Evolutionary conservation across 352 stramenopile genomes (phyloP).

Genomic region (Aphanomyces astaci): DNA sequence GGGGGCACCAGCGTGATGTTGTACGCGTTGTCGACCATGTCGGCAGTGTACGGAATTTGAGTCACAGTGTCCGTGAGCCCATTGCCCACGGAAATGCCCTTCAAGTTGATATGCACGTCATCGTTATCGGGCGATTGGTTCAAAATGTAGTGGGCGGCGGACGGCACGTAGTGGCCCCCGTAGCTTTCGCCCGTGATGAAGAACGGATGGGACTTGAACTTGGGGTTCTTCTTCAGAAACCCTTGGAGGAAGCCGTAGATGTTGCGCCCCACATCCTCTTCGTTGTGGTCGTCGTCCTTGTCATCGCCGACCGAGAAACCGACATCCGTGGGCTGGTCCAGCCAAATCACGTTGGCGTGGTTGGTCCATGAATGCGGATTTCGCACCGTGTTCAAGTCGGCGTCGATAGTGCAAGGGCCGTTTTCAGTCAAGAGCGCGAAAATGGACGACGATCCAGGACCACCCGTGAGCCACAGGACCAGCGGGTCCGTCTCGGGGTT

Average conservation of each 20-base stretch:
- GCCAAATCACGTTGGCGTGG: slow-evolving; percentile 57
- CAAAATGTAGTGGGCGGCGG: slow-evolving; percentile 47
- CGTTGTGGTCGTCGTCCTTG: slow-evolving; percentile 39
- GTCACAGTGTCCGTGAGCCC: slow-evolving; percentile 57
- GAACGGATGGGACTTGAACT: slow-evolving; percentile 40
- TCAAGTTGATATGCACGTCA: slow-evolving; percentile 48
- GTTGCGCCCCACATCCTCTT: slow-evolving; percentile 49
- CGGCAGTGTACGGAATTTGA: slow-evolving; percentile 43
- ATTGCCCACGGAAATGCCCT: slow-evolving; percentile 76
- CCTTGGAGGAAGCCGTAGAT: slow-evolving; percentile 61
- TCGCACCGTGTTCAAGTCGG: slow-evolving; percentile 31
- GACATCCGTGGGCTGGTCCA: slow-evolving; percentile 54
- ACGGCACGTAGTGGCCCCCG: slow-evolving; percentile 56
- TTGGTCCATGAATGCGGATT: slow-evolving; percentile 60
- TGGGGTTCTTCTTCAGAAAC: slow-evolving; percentile 46
- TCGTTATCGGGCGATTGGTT: slow-evolving; percentile 24
- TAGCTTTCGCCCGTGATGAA: slow-evolving; percentile 71
- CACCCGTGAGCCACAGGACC: slow-evolving; percentile 57
- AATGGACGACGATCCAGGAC: slow-evolving; percentile 50
- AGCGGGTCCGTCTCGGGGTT: slow-evolving; percentile 38
- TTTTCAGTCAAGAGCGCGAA: slow-evolving; percentile 56
- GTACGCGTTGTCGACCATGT: slow-evolving; percentile 79
- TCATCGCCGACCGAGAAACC: slow-evolving; percentile 41
- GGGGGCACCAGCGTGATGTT: slow-evolving; percentile 49
- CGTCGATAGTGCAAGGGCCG: slow-evolving; percentile 44